phyloP scores from a whole-genome alignment of 805 yeast genomes.

The Diddensiella caesifluorescens region DNA sequence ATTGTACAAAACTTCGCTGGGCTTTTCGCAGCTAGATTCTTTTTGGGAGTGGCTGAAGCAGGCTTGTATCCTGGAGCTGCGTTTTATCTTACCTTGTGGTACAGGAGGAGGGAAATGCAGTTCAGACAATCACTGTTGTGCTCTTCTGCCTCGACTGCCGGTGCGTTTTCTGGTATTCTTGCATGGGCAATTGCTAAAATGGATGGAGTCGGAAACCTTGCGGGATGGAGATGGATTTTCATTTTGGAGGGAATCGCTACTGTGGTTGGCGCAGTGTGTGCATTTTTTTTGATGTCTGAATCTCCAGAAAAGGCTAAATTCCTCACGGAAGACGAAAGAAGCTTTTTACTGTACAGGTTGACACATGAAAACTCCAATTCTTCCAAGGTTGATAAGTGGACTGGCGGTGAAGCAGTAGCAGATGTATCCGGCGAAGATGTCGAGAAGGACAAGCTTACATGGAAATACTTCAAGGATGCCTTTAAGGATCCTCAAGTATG shows the following conservation, averaged over 20 bases:
- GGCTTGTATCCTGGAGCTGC: slow-evolving; percentile 41
- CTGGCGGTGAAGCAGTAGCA: slow-evolving; percentile 29
- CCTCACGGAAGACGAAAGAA: slow-evolving; percentile 18
- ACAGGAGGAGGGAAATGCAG: slow-evolving; percentile 36
- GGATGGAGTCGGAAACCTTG: slow-evolving; percentile 35
- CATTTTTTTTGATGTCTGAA: slow-evolving; percentile 41
- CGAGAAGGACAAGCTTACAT: slow-evolving; percentile 2
- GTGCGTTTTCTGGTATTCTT: slow-evolving; percentile 37
- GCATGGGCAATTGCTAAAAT: slow-evolving; percentile 43
- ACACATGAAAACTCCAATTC: slow-evolving; percentile 34
- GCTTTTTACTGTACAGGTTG: slow-evolving; percentile 13
- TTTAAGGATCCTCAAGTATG: slow-evolving; percentile 24
- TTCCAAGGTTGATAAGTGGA: slow-evolving; percentile 32
- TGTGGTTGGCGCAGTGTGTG: slow-evolving; percentile 31
- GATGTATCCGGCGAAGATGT: slow-evolving; percentile 15
- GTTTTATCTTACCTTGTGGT: slow-evolving; percentile 38
- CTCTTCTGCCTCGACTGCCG: slow-evolving; percentile 35
- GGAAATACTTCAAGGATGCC: slow-evolving; percentile 15
- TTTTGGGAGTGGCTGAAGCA: slow-evolving; percentile 40
- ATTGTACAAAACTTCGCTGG: slow-evolving; percentile 28
- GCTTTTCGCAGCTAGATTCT: slow-evolving; percentile 34
- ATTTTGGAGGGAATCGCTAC: slow-evolving; percentile 41
- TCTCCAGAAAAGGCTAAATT: slow-evolving; percentile 40
- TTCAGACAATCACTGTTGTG: slow-evolving; percentile 36
- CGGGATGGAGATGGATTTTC: slow-evolving; percentile 39